Evolutionary conservation across 2,329 filamentous ascomycete species (phyloP).

Genomic region (Trichoderma koningii): DNA sequence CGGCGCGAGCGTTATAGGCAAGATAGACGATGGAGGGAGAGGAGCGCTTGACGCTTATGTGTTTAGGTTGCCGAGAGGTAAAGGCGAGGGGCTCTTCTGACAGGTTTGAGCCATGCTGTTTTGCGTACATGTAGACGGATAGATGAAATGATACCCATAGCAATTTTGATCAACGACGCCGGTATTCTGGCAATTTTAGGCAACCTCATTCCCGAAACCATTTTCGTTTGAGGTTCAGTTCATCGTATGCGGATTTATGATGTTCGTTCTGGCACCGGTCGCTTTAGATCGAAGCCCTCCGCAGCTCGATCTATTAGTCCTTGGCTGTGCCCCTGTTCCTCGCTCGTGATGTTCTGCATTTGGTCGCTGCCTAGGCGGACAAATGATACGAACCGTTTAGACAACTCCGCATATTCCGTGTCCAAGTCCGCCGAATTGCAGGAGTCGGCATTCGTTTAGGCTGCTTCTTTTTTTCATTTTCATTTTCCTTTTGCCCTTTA

Average conservation of each 20-base stretch:
- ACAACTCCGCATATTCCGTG: slow-evolving; percentile 5
- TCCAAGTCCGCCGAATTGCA: slow-evolving; percentile 26
- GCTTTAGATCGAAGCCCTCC: background rate
- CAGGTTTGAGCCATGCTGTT: background rate
- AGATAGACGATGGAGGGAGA: background rate
- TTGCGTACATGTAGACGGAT: background rate
- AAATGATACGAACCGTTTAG: too few relatives aligned
- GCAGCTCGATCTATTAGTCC: background rate
- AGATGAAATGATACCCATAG: slow-evolving; percentile 15
- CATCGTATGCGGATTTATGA: too few relatives aligned
- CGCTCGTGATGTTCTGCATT: background rate
- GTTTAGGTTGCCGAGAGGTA: background rate
- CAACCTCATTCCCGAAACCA: background rate
- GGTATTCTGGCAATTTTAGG: background rate
- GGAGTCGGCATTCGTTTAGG: background rate
- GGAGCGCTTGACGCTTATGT: background rate
- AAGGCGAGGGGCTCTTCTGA: background rate
- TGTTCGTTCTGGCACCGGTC: too few relatives aligned
- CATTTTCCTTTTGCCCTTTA: too few relatives aligned
- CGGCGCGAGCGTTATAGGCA: background rate
- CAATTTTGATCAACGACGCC: background rate
- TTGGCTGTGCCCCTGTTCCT: background rate
- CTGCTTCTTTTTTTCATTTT: background rate
- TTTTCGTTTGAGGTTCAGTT: too few relatives aligned
- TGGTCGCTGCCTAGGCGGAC: slow-evolving; percentile 5